Evolutionary conservation across 2,329 filamentous ascomycete species (phyloP), one percentile per base, ranked within the genome.

Genomic region (Ophiocordyceps australis): DNA sequence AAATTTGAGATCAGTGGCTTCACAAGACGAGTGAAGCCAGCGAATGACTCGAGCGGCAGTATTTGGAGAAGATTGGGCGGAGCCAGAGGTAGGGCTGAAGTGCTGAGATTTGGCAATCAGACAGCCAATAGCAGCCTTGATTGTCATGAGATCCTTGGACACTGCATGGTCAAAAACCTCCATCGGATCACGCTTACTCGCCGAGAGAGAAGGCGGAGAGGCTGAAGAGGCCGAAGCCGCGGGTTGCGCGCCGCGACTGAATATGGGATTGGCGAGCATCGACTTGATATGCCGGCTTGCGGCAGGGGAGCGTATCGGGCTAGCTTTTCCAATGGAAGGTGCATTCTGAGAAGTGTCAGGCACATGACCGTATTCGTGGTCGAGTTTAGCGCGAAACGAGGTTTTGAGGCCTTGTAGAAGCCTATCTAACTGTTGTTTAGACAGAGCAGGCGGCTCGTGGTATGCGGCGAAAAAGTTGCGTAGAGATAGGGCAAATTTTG

Each of bases 361-460:
- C 17, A 50, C 39, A 38, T 48, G 57, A 31, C 64, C 64, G 37
- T 71, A 61, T 38, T 71, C 65, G 22, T 48, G 53, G 36, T 70
- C 64, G n/a, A 72, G 59, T 17, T 67, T 59, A 28, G 55, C 55
- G 26, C 65, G 57, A 39, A 72, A 72, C 3, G 65, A 69, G 5
- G 52, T 45, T 26, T 66, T 71, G 26, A 72, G 53, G 18, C 57
- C 54, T 28, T 66, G 54, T 33, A 70, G 61, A 7, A 71, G 55
- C 36, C 60, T 59, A 32, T 63, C 55, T 15, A 62, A 61, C 29
- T 68, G 60, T 28, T 54, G 52, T 22, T 49, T 45, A 23, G 50
- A 60, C 20, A 71, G 46, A 2, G 61, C 55, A 3, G 62, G 44
- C 6, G 65, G 64, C 24, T 66, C 60, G 38, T 69, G 62, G 28